Evolutionary conservation across 495 filamentous ascomycete genomes (phyloP), one percentile per base, ranked within the genome.

Genomic region (Talaromyces wortmannii): DNA sequence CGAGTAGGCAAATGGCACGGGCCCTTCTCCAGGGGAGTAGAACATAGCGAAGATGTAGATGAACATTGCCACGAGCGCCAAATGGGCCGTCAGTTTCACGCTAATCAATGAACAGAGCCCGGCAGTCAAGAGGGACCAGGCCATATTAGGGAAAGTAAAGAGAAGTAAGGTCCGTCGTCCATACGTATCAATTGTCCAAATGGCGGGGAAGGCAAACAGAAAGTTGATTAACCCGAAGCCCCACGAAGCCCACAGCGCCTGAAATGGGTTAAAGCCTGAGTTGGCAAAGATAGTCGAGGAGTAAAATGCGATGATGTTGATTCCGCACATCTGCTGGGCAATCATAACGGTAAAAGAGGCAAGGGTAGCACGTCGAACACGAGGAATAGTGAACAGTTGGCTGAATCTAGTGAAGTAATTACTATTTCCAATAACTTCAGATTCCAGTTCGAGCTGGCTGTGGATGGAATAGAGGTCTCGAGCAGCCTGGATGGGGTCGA

Each of bases 291-390:
- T 82, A 23, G 79, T 75, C 0, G 83, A 81, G 1, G 78, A 84
- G 62, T 90, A 91, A 67, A 87, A 91, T 7, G 84, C 84, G 55
- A 86, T 84, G 53, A 86, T 83, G 56, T 86, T 86, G 59, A 83
- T 61, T 54, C 59, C 69, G 36, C 57, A 70, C 75, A 83, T 78
- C 61, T 83, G 80, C 64, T 85, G 82, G 2, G 79, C 84, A 59
- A 89, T 78, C 82, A 89, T 89, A 51, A 90, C 85, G 1, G 78
- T 74, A 55, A 73, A 77, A 0, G 81, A 83, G 33, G 85, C 86
- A 29, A 83, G 73, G 23, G 81, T 87, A 10, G 86, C 84, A 53
- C 86, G 80, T 40, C 85, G 78, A 49, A 87, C 70, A 31, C 85
- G 83, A 13, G 85, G 85, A 55, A 88, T 81, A 10, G 82, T 83